These are phyloP conservation scores for Talaromyces sp. DNA, from an alignment of 2,329 filamentous ascomycete genomes.

Conservation along the genomic window DNA sequence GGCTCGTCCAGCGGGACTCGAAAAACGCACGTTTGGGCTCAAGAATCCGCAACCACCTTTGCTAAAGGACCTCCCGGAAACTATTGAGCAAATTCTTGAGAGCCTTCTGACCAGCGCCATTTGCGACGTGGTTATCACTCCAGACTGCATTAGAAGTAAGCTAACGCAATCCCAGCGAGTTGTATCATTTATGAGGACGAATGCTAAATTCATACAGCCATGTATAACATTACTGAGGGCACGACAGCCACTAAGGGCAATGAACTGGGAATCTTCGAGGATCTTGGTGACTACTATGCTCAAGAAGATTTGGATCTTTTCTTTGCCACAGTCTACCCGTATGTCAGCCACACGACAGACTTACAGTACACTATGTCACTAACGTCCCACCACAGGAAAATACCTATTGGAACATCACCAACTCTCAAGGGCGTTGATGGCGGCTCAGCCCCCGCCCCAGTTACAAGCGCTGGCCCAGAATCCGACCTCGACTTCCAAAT, in stretches of 20 bases:
- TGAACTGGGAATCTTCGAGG: conserved; percentile 46
- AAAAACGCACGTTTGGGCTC: conserved; percentile 26
- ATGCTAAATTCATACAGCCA: conserved; percentile 20
- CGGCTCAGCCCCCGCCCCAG: conserved; percentile 32
- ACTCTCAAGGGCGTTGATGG: conserved; percentile 40
- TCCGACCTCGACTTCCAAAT: conserved; percentile 47
- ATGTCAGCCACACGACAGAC: neutral
- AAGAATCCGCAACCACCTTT: conserved; percentile 23
- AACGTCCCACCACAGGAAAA: conserved; percentile 25
- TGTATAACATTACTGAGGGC: conserved; percentile 45
- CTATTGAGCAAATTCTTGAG: conserved; percentile 23
- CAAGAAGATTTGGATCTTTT: conserved; percentile 45
- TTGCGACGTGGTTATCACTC: conserved; percentile 35
- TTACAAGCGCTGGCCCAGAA: conserved; percentile 34
- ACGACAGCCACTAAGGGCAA: conserved; percentile 37
- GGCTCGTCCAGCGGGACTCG: conserved; percentile 17
- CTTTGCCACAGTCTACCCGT: conserved; percentile 35
- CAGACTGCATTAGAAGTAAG: conserved; percentile 38
- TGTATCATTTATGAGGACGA: neutral
- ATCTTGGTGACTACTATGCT: conserved; percentile 44
- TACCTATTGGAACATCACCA: conserved; percentile 41
- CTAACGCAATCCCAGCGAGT: neutral
- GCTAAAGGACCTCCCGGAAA: conserved; percentile 24
- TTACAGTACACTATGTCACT: neutral
- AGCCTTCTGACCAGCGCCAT: conserved; percentile 20